Base-by-base conservation (phyloP, 768 basidiomycete genomes). In the Dentipellis fragilis region DNA sequence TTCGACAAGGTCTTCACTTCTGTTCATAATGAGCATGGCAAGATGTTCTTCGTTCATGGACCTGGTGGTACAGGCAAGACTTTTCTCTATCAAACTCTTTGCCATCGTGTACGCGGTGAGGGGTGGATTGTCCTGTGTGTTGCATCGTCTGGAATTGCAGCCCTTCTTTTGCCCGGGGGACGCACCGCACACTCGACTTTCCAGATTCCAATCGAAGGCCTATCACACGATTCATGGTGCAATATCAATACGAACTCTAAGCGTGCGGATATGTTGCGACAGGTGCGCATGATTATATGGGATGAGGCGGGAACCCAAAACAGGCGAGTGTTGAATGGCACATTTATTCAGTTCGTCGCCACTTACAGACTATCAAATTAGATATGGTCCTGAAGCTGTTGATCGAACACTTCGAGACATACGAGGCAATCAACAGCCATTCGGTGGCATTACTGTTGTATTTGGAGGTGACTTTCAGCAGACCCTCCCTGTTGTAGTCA, bases 391-490 rank as follows among this genome's bases (percentile, higher is more conserved):
- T 2, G 77, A 79, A 55, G 71, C 73, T n/a, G 62, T 79, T 0
- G 73, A 79, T 57, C 48, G 66, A 0, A 71, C 71, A 0, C 50
- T 73, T 0, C 54, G 62, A 5, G 74, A 78, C 61, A 62, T 77
- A 4, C 54, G 64, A 1, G 50, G 65, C 22, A 22, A 55, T 23
- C 37, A 68, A 16, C 35, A 19, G 4, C 66, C 66, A 5, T 80
- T 75, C 72, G 76, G 73, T 42, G 75, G 72, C n/a, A 62, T 78
- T 8, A 72, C 72, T 23, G 60, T 76, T 0, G 54, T 80, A 2
- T 75, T 79, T 69, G 75, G 74, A 51, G 79, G 77, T 1, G 77
- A 80, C 59, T 79, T 75, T 52, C 67, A 68, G 6, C 79, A 79
- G 57, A 77, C 63, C 0, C 66, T 80, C 0, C 78, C 76, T 40